These are phyloP conservation scores for Cutaneotrichosporon daszewskae DNA, from an alignment of 1,284 basidiomycete genomes.

Conservation along the genomic window DNA sequence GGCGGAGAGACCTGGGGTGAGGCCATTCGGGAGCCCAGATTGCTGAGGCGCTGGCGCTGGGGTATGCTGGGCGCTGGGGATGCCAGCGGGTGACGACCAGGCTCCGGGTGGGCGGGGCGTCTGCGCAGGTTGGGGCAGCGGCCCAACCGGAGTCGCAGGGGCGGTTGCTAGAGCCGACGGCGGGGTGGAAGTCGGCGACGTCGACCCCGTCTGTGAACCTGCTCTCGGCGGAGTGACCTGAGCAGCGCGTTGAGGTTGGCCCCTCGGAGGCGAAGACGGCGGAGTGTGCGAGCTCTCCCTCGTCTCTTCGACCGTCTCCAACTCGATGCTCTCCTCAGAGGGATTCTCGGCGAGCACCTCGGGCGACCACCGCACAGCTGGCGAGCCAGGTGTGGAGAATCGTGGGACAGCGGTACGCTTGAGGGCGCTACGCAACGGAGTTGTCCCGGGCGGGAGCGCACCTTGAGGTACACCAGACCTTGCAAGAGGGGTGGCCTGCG, in stretches of 20 bases:
- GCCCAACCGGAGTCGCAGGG: not conserved
- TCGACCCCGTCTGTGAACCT: too few relatives aligned
- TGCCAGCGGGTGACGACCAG: slow-evolving; percentile 12
- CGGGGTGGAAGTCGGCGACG: slow-evolving; percentile 4
- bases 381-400: not conserved
- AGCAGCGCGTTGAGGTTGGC: not conserved
- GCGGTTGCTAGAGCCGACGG: slow-evolving; percentile 3
- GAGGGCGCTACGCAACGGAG: slow-evolving; percentile 3
- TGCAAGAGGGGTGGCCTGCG: not conserved
- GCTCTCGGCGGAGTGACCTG: too few relatives aligned
- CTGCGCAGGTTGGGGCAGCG: not conserved
- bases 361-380: slow-evolving; percentile 2
- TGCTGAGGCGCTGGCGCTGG: too few relatives aligned
- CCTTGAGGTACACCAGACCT: too few relatives aligned
- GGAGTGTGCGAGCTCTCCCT: not conserved
- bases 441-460: not conserved
- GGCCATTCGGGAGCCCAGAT: too few relatives aligned
- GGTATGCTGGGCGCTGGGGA: too few relatives aligned
- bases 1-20: too few relatives aligned
- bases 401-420: not conserved
- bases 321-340: not conserved
- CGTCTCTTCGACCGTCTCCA: not conserved
- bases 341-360: slow-evolving; percentile 1
- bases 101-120: slow-evolving; percentile 30
- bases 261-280: not conserved